Conservation (phyloP, 148 eudicot genomes). For the Rhododendron molle region DNA sequence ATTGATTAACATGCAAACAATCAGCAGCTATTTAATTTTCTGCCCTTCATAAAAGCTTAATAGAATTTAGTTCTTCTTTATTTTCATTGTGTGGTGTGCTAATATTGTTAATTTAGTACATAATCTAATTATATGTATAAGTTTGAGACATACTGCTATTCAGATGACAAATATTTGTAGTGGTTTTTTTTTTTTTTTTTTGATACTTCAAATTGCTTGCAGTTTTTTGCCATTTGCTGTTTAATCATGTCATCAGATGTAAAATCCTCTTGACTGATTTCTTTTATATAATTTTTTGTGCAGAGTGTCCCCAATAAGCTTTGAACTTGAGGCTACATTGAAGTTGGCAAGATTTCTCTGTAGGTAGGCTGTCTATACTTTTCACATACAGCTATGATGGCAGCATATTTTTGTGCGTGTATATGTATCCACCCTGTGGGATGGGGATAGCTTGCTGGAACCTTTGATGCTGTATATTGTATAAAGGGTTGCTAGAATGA, state of each 20-base stretch:
- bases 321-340: conserved; percentile 96
- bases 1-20: background rate
- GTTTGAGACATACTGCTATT: background rate
- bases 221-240: background rate
- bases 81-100: background rate
- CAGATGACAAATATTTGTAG: background rate
- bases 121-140: background rate
- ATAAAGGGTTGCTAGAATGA: background rate
- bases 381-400: background rate
- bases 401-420: background rate
- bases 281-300: conserved; percentile 12
- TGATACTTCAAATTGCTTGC: background rate
- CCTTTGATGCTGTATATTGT: background rate
- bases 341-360: conserved; percentile 94
- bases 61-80: background rate
- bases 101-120: background rate
- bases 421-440: background rate
- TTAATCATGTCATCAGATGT: conserved; percentile 7
- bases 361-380: conserved; percentile 48
- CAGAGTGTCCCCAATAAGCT: conserved; percentile 98
- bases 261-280: background rate
- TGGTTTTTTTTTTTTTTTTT: background rate
- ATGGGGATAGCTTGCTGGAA: background rate
- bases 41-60: background rate
- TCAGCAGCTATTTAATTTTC: background rate